phyloP scores from a whole-genome alignment of 2,329 filamentous ascomycete species.

The Eutypella sp. region DNA sequence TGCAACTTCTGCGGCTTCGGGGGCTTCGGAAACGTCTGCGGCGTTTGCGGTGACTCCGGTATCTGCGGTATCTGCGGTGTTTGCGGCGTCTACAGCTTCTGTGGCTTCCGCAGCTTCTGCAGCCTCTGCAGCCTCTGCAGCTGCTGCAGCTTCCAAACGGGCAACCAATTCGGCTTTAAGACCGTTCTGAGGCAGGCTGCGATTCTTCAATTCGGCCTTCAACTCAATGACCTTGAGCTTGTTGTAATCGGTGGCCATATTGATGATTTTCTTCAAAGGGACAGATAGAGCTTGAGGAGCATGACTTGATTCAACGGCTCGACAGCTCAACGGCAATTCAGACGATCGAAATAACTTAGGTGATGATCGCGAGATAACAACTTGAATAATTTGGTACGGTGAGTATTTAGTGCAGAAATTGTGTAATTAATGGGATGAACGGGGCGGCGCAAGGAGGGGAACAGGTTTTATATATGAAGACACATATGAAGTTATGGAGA shows the following conservation, averaged over 20 bases:
- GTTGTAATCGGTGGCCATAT: constrained; percentile 47
- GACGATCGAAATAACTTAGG: too few species aligned
- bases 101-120: constrained; percentile 6
- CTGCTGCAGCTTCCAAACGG: constrained; percentile 44
- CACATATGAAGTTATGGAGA: too few species aligned
- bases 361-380: too few species aligned
- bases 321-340: too few species aligned
- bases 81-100: background rate
- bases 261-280: constrained; percentile 13
- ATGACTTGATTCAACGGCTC: too few species aligned
- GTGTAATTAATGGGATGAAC: too few species aligned
- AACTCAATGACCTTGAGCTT: constrained; percentile 70
- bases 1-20: constrained; percentile 6
- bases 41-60: constrained; percentile 3
- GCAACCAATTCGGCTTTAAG: constrained; percentile 69
- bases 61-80: constrained; percentile 5
- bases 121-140: constrained; percentile 10
- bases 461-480: too few species aligned
- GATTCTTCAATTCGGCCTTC: constrained; percentile 67
- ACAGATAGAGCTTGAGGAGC: constrained; percentile 13
- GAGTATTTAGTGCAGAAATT: too few species aligned
- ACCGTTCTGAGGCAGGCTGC: constrained; percentile 64
- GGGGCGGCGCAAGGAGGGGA: too few species aligned
- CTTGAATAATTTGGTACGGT: too few species aligned
- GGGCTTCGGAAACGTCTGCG: constrained; percentile 6